phyloP scores from a whole-genome alignment of 352 stramenopile genomes.

The Phytophthora podocarpi region DNA sequence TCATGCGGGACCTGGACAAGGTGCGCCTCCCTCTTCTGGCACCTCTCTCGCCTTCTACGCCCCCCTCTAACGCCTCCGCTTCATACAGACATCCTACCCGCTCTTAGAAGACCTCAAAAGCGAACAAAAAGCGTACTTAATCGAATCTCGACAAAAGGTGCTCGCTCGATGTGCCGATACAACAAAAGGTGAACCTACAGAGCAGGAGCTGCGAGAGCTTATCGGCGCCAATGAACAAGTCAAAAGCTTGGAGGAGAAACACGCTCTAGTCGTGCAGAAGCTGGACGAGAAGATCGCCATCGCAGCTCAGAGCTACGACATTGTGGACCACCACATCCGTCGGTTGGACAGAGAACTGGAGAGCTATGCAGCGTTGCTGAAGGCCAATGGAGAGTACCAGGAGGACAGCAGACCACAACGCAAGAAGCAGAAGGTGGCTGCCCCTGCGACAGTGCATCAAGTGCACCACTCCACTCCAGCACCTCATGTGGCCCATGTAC shows the following conservation, averaged over 20 bases:
- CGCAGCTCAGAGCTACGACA: conserved; percentile 84
- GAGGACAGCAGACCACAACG: conserved; percentile 59
- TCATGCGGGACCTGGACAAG: conserved; percentile 90
- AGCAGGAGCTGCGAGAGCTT: conserved; percentile 68
- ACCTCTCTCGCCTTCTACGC: not conserved
- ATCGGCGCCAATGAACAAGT: conserved; percentile 64
- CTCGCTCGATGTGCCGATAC: conserved; percentile 60
- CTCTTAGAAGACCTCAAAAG: conserved; percentile 77
- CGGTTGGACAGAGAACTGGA: conserved; percentile 81
- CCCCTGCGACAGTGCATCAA: conserved; percentile 19
- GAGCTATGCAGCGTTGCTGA: conserved; percentile 70
- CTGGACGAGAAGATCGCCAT: conserved; percentile 90
- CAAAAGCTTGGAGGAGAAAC: conserved; percentile 53
- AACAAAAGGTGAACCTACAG: conserved; percentile 53
- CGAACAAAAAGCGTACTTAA: conserved; percentile 70
- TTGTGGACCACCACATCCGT: conserved; percentile 88
- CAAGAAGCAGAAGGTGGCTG: conserved; percentile 60
- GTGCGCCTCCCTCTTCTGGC: conserved; percentile 27
- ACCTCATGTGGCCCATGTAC: conserved; percentile 22
- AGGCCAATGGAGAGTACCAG: conserved; percentile 80
- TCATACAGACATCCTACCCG: conserved; percentile 69
- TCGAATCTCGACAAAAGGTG: conserved; percentile 60
- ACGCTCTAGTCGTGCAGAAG: conserved; percentile 81
- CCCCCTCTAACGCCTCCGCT: not conserved
- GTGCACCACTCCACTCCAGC: conserved; percentile 12